These are phyloP conservation scores for Erodium moschatum DNA, from an alignment of 441 rosid species.

Conservation along the genomic window DNA sequence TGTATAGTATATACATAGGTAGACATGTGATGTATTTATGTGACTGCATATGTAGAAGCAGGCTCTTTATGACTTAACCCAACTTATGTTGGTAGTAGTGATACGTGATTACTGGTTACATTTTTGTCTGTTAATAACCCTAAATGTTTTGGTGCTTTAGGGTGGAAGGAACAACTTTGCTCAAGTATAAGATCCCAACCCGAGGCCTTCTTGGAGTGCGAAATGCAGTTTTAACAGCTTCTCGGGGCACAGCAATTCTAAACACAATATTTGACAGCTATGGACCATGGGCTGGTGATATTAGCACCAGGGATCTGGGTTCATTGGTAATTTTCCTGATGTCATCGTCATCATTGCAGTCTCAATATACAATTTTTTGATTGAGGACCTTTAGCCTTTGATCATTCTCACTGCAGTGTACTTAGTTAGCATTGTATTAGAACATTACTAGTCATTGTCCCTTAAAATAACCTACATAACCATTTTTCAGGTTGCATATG, in stretches of 20 bases:
- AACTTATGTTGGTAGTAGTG: no score
- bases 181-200: constrained; percentile 81
- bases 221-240: constrained; percentile 90
- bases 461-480: constrained; percentile 14
- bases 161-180: constrained; percentile 71
- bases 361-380: constrained; percentile 4
- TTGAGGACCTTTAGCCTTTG: not conserved
- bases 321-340: constrained; percentile 55
- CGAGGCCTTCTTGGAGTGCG: constrained; percentile 97
- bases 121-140: constrained; percentile 16
- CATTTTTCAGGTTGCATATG: constrained; percentile 75
- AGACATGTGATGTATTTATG: no score
- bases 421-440: not conserved
- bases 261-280: constrained; percentile 85
- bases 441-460: not conserved
- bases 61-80: no score
- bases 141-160: constrained; percentile 29
- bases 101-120: not conserved
- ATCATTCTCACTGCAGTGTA: not conserved
- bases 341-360: not conserved
- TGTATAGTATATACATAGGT: not conserved
- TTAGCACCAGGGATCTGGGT: constrained; percentile 74
- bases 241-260: constrained; percentile 93
- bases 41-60: no score
- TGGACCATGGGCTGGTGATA: constrained; percentile 91